Conservation (phyloP, 306 rosid genomes). For the Cucurbita pepo region DNA sequence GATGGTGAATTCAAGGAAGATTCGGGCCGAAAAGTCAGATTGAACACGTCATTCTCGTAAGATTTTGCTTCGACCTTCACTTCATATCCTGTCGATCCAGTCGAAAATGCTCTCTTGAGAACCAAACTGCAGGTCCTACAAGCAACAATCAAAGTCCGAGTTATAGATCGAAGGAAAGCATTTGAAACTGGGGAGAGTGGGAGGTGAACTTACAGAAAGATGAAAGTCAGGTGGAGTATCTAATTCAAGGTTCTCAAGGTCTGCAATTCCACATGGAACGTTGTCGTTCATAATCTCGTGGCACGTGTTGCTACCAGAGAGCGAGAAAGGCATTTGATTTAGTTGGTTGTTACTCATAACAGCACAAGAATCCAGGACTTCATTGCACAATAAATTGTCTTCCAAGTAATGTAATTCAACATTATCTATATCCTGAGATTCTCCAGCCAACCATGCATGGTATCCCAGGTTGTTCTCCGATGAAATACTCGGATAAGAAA, state of each 20-base stretch:
- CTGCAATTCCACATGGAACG: slow-evolving; percentile 25
- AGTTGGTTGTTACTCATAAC: slow-evolving; percentile 9
- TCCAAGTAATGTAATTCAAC: slow-evolving; percentile 24
- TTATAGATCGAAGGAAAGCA: background rate
- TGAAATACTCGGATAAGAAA: slow-evolving; percentile 9
- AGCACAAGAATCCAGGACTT: slow-evolving; percentile 28
- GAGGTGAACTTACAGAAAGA: slow-evolving; percentile 37
- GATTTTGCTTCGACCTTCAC: background rate
- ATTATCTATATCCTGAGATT: slow-evolving; percentile 44
- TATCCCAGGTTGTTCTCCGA: slow-evolving; percentile 14
- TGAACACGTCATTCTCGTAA: background rate
- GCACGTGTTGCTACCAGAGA: background rate
- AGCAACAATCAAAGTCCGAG: background rate
- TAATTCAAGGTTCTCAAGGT: slow-evolving; percentile 48
- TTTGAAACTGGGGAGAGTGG: background rate
- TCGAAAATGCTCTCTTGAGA: slow-evolving; percentile 57
- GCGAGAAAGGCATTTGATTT: slow-evolving; percentile 10
- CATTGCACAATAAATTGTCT: slow-evolving; percentile 55
- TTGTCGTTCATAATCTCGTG: slow-evolving; percentile 11
- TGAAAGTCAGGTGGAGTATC: slow-evolving; percentile 73
- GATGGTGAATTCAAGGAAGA: background rate
- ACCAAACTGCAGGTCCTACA: slow-evolving; percentile 50
- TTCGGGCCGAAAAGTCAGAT: background rate
- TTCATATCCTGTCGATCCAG: slow-evolving; percentile 42
- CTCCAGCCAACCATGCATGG: slow-evolving; percentile 52